Conservation (phyloP, 768 basidiomycete genomes). For the Mycena rosella region DNA sequence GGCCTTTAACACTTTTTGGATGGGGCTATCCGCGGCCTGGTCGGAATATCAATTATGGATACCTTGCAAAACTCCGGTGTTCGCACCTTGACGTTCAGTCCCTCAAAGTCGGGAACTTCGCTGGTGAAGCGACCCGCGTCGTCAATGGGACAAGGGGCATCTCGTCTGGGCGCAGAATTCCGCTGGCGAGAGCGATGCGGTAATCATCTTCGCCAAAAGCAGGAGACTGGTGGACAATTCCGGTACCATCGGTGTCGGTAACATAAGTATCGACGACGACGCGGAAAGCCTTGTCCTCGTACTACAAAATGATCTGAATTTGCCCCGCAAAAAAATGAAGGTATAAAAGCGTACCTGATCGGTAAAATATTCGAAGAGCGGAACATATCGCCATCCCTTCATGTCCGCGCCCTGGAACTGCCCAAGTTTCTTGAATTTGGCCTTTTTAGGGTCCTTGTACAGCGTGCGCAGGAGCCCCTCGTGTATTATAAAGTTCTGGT, state of each 20-base stretch:
- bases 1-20: constrained; percentile 90
- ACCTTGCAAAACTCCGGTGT: neutral
- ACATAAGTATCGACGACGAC: constrained; percentile 95
- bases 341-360: constrained; percentile 72
- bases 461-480: constrained; percentile 88
- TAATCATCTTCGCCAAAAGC: constrained; percentile 99
- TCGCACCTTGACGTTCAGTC: constrained; percentile 88
- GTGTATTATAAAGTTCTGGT: constrained; percentile 92
- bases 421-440: constrained; percentile 92
- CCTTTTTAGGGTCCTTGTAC: constrained; percentile 98
- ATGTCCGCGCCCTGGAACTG: constrained; percentile 92
- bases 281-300: constrained; percentile 89
- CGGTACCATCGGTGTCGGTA: constrained; percentile 93
- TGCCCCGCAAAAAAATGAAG: constrained; percentile 1
- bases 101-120: constrained; percentile 91
- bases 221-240: constrained; percentile 98
- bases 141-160: constrained; percentile 98
- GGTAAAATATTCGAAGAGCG: constrained; percentile 96
- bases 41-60: neutral
- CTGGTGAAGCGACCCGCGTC: constrained; percentile 90
- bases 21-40: constrained; percentile 93
- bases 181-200: constrained; percentile 88
- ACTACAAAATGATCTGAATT: constrained; percentile 60
- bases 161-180: constrained; percentile 87
- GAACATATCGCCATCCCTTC: constrained; percentile 96